A percentile compares a stretch with the other conserved stretches of the same genome.
phyloP scores from a whole-genome alignment of 768 basidiomycete species.

The Asterophora parasitica region DNA sequence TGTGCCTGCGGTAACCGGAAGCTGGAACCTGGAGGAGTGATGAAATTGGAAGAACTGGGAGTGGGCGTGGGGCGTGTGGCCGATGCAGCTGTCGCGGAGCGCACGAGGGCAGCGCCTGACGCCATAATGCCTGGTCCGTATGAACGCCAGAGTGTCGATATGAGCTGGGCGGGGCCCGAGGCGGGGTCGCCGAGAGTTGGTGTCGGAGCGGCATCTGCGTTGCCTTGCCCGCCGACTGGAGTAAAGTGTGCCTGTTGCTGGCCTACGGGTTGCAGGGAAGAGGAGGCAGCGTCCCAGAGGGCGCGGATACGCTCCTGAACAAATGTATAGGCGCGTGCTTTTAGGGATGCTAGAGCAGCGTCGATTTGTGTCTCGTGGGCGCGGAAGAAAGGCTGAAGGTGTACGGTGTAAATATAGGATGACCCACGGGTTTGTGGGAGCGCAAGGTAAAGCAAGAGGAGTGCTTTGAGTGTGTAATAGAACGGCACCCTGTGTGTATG shows the following conservation, averaged over 20 bases:
- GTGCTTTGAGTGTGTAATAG: conserved; percentile 76
- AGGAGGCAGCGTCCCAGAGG: conserved; percentile 61
- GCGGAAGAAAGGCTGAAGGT: conserved; percentile 80
- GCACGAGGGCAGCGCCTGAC: conserved; percentile 58
- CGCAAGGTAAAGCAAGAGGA: conserved; percentile 85
- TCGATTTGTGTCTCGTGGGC: conserved; percentile 86
- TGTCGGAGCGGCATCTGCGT: conserved; percentile 36
- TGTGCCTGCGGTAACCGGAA: conserved; percentile 4
- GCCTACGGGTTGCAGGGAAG: conserved; percentile 25
- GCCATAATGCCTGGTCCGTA: conserved; percentile 74
- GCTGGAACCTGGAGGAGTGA: conserved; percentile 23
- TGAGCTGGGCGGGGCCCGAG: conserved; percentile 62
- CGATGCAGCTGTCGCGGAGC: conserved; percentile 31
- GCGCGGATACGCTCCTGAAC: conserved; percentile 58
- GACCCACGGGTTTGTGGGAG: conserved; percentile 89
- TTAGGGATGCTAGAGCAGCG: conserved; percentile 62
- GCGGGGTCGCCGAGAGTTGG: conserved; percentile 49
- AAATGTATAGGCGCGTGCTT: conserved; percentile 54
- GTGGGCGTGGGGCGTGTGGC: conserved; percentile 19
- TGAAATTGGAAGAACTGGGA: conserved; percentile 22
- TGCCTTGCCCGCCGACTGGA: conserved; percentile 17
- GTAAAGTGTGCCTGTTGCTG: conserved; percentile 13
- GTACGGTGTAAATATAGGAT: conserved; percentile 73
- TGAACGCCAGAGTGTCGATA: conserved; percentile 66
- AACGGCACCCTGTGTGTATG: conserved; percentile 72